Evolutionary conservation across 2,329 filamentous ascomycete genomes (phyloP).

Genomic region (Rhytidhysteron rufulum): DNA sequence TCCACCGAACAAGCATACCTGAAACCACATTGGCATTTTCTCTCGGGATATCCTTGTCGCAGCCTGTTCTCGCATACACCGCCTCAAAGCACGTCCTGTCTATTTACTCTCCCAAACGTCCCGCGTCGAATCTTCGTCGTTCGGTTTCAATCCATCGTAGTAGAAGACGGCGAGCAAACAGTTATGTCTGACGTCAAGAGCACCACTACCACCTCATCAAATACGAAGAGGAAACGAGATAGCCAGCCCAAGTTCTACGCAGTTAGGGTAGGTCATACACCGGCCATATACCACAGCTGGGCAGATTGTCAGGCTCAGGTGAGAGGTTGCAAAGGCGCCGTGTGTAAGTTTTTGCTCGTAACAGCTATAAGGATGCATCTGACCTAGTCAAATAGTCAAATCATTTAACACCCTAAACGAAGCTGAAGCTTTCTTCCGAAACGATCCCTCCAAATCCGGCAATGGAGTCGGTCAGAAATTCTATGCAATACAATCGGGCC

Average conservation of each 20-base stretch:
- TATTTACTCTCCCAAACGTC: too few species aligned
- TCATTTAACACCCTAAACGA: conserved; percentile 71
- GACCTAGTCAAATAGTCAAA: conserved; percentile 75
- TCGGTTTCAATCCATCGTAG: too few species aligned
- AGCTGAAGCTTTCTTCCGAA: conserved; percentile 73
- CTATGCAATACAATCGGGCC: conserved; percentile 59
- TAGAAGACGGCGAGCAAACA: too few species aligned
- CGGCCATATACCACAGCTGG: conserved; percentile 63
- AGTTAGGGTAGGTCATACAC: conserved; percentile 56
- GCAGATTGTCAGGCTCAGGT: conserved; percentile 59
- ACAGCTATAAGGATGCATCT: not conserved
- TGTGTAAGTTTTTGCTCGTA: conserved; percentile 24
- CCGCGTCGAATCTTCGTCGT: too few species aligned
- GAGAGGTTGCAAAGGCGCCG: conserved; percentile 52
- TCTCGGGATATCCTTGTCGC: too few species aligned
- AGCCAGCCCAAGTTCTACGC: conserved; percentile 58
- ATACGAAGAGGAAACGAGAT: conserved; percentile 55
- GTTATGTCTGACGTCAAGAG: too few species aligned
- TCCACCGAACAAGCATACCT: too few species aligned
- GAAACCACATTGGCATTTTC: too few species aligned
- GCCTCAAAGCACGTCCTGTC: too few species aligned
- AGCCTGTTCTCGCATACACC: too few species aligned
- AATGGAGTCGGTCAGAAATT: conserved; percentile 47
- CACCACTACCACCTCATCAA: conserved; percentile 31
- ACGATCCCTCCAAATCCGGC: conserved; percentile 40